Evolutionary conservation across 2,329 filamentous ascomycete species (phyloP).

Genomic region (Cytospora piceae): DNA sequence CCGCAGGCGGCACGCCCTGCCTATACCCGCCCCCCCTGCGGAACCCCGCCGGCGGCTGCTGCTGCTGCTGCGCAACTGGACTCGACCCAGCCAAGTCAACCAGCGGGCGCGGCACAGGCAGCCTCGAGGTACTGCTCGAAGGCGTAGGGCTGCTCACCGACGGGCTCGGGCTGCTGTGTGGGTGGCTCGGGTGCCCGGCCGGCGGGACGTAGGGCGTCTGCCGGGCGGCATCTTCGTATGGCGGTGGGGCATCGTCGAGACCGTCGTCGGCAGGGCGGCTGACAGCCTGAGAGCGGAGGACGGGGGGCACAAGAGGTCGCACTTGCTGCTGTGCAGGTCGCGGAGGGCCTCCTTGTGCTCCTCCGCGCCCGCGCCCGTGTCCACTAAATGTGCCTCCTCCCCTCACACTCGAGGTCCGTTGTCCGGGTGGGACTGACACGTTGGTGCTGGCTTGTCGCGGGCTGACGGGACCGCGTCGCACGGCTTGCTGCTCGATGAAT

Average conservation of each 20-base stretch:
- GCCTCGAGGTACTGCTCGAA: slow-evolving; percentile 30
- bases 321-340: slow-evolving; percentile 37
- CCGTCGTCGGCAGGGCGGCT: slow-evolving; percentile 44
- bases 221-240: slow-evolving; percentile 61
- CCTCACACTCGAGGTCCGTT: slow-evolving; percentile 30
- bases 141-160: slow-evolving; percentile 30
- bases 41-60: not conserved
- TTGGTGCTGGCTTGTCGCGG: slow-evolving; percentile 18
- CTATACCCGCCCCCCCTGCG: slow-evolving; percentile 25
- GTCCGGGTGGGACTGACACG: slow-evolving; percentile 31
- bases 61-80: not conserved
- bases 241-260: slow-evolving; percentile 57
- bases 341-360: slow-evolving; percentile 6
- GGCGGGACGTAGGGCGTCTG: slow-evolving; percentile 57
- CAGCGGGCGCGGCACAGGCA: slow-evolving; percentile 32
- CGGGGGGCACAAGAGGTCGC: slow-evolving; percentile 52
- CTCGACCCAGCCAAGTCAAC: slow-evolving; percentile 29
- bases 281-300: slow-evolving; percentile 38
- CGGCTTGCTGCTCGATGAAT: slow-evolving; percentile 68
- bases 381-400: slow-evolving; percentile 12
- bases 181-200: slow-evolving; percentile 54
- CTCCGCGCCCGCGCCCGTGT: slow-evolving; percentile 25
- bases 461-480: slow-evolving; percentile 18
- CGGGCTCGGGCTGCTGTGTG: slow-evolving; percentile 43
- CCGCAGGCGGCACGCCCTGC: slow-evolving; percentile 37